These are phyloP conservation scores for Xenoacremonium recifei DNA, from an alignment of 2,329 filamentous ascomycete species.

Conservation along the genomic window DNA sequence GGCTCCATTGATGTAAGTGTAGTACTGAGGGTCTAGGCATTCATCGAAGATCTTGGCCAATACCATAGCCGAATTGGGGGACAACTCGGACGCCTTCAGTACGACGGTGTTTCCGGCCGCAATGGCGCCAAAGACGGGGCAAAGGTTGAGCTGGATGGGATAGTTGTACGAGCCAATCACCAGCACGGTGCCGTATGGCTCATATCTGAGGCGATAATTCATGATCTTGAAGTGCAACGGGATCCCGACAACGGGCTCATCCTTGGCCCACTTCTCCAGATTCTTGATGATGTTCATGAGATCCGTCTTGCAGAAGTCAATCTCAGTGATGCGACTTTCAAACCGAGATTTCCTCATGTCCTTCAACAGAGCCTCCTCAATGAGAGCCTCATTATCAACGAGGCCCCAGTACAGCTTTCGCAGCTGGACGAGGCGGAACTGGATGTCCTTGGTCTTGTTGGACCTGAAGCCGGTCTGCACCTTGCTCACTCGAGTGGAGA, in stretches of 20 bases:
- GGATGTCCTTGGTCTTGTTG: conserved; percentile 77
- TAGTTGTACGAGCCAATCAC: conserved; percentile 96
- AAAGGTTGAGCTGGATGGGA: conserved; percentile 76
- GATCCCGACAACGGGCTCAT: conserved; percentile 73
- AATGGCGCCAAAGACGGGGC: conserved; percentile 84
- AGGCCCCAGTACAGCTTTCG: conserved; percentile 94
- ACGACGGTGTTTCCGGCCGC: conserved; percentile 87
- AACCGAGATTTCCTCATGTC: conserved; percentile 78
- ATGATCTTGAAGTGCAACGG: conserved; percentile 66
- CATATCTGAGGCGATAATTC: conserved; percentile 76
- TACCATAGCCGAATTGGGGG: conserved; percentile 73
- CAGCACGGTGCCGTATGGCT: conserved; percentile 79
- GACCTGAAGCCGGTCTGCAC: conserved; percentile 70
- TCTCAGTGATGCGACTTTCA: conserved; percentile 73
- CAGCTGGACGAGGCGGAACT: conserved; percentile 82
- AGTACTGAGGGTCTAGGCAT: conserved; percentile 74
- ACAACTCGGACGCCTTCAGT: conserved; percentile 85
- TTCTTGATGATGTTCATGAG: conserved; percentile 76
- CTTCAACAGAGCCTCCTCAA: conserved; percentile 71
- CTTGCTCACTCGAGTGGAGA: conserved; percentile 58
- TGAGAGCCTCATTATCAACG: conserved; percentile 70
- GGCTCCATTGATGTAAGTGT: conserved; percentile 75
- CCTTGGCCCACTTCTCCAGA: conserved; percentile 77
- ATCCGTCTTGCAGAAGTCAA: conserved; percentile 77
- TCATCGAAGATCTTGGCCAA: conserved; percentile 75